Base-by-base conservation (phyloP, 78 protist genomes). In the Planoprotostelium fungivorum region DNA sequence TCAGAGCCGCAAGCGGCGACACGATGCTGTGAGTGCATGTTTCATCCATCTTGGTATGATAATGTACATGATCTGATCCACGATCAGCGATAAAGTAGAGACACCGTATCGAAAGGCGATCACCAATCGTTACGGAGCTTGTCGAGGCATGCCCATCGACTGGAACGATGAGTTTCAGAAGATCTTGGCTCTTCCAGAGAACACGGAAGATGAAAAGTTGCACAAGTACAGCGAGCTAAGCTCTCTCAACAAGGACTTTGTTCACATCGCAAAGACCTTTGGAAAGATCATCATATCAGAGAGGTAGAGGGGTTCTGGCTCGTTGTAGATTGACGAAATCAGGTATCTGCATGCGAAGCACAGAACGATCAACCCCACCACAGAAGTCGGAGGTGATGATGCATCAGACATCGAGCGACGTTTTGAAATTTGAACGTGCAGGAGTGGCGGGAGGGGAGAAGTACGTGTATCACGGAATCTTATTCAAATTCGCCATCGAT, bases 241-340 rank as follows among this genome's bases (percentile, higher is more conserved):
- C 28, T 88, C 93, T 0, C 88, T 93, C 9, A 90, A 90, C 34
- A 93, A 93, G 34, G 96, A 94, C 86, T 94, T 94, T 88, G 83
- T 94, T 1, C 91, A 91, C 86, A 38, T 90, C 37, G 96, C 96
- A 0, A 88, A 73, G 36, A 89, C 93, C 0, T 94, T 91, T 92
- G 96, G 96, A 37, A 89, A 91, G 88, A 89, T 94, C 63, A 94
- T 94, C 38, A 91, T 94, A 38, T 89, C 92, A 31, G 96, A 94
- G 38, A 90, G 91, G 83, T n/a, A n/a, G n/a, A n/a, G n/a, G n/a
- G n/a, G n/a, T n/a, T n/a, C n/a, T n/a, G n/a, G n/a, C n/a, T n/a
- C n/a, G n/a, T n/a, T n/a, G n/a, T n/a, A n/a, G n/a, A n/a, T n/a
- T n/a, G n/a, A n/a, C n/a, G n/a, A n/a, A n/a, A n/a, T n/a, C n/a